These are phyloP conservation scores for Sordariomycetes sp. DNA, from an alignment of 2,329 filamentous ascomycete genomes.

Conservation along the genomic window DNA sequence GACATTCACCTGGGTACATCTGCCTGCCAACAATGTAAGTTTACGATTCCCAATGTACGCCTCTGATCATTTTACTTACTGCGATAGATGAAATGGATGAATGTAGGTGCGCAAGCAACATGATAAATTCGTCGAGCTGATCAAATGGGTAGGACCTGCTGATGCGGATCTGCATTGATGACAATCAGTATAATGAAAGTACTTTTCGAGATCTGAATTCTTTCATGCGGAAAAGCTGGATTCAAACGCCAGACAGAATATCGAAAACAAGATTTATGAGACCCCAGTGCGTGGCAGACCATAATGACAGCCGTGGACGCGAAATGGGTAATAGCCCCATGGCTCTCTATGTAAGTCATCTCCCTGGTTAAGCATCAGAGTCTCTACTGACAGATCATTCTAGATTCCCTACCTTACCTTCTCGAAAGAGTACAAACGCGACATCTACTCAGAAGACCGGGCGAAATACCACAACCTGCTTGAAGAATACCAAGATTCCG, in stretches of 20 bases:
- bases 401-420: slow-evolving; percentile 1
- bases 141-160: background rate
- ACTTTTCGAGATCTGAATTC: background rate
- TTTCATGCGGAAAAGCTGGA: background rate
- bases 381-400: no score
- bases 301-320: no score
- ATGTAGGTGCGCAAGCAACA: no score
- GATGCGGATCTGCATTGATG: background rate
- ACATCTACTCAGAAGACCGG: background rate
- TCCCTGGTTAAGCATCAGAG: no score
- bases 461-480: background rate
- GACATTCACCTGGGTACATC: background rate
- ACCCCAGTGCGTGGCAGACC: background rate
- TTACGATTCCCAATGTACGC: no score
- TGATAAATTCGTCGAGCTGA: no score
- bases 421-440: background rate
- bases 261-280: slow-evolving; percentile 1
- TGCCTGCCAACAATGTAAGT: background rate
- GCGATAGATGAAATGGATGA: no score
- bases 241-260: background rate
- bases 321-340: background rate
- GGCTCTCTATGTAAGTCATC: background rate
- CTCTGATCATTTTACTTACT: no score
- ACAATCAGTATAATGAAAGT: background rate
- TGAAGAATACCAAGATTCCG: background rate